phyloP scores from a whole-genome alignment of 305 asterid genomes.

The Fraxinus latifolia region DNA sequence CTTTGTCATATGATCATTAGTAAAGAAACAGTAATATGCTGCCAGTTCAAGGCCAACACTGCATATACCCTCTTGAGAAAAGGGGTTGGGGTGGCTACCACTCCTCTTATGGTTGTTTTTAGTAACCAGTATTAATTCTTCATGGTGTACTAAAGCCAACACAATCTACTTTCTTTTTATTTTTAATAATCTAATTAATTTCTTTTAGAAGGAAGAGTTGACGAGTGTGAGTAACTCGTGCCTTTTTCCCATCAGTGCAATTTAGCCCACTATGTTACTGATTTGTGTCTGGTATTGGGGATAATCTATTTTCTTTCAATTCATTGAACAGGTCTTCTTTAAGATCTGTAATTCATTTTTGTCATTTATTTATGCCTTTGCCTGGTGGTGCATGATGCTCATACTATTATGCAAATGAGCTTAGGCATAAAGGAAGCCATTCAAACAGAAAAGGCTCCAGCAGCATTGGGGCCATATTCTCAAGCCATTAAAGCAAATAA shows the following conservation, averaged over 20 bases:
- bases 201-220: background rate
- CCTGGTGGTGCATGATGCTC: background rate
- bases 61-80: background rate
- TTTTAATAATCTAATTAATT: background rate
- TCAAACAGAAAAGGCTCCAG: slow-evolving; percentile 73
- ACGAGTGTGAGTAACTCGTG: background rate
- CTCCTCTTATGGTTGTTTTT: background rate
- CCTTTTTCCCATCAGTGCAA: background rate
- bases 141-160: background rate
- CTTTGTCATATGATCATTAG: background rate
- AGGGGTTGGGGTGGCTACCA: background rate
- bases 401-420: slow-evolving; percentile 19
- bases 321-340: background rate
- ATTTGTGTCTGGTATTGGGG: background rate
- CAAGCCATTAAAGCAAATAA: slow-evolving; percentile 79
- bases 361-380: background rate
- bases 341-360: background rate
- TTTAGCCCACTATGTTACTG: background rate
- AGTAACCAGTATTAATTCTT: background rate
- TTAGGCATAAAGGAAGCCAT: slow-evolving; percentile 65
- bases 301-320: background rate
- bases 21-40: background rate
- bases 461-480: slow-evolving; percentile 83
- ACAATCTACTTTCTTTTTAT: background rate
- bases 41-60: background rate